phyloP scores from a whole-genome alignment of 495 filamentous ascomycete species.

The Hyaloscypha hepaticicola region DNA sequence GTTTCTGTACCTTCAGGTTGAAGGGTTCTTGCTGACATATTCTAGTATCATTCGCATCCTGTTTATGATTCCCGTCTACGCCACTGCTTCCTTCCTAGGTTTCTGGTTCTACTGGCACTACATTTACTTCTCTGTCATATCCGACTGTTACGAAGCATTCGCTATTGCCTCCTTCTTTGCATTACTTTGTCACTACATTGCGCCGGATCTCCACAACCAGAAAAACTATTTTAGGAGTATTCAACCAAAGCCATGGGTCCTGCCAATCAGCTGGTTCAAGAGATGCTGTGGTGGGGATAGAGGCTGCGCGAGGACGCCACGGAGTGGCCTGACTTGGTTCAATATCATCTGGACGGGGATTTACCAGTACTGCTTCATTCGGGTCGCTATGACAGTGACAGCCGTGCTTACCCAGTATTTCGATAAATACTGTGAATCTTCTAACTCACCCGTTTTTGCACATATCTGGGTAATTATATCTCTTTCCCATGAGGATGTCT shows the following conservation, averaged over 20 bases:
- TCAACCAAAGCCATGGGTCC: conserved; percentile 69
- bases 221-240: conserved; percentile 83
- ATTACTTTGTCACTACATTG: conserved; percentile 82
- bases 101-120: conserved; percentile 77
- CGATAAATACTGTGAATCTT: conserved; percentile 74
- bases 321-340: conserved; percentile 90
- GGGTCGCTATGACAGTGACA: conserved; percentile 79
- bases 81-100: conserved; percentile 72
- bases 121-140: conserved; percentile 78
- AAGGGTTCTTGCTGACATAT: conserved; percentile 7
- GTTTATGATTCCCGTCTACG: conserved; percentile 87
- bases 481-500: neutral
- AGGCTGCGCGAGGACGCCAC: conserved; percentile 69
- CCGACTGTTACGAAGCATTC: conserved; percentile 91
- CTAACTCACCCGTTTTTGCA: conserved; percentile 72
- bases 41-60: conserved; percentile 79
- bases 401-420: conserved; percentile 70
- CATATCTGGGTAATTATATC: conserved; percentile 72
- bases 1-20: conserved; percentile 1
- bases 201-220: conserved; percentile 75
- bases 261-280: conserved; percentile 68
- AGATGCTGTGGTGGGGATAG: conserved; percentile 64
- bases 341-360: conserved; percentile 86
- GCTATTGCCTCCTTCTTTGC: conserved; percentile 89
- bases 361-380: conserved; percentile 89